Evolutionary conservation across 139 green algal genomes (phyloP).

Genomic region (Astrephomene gubernaculifera): DNA sequence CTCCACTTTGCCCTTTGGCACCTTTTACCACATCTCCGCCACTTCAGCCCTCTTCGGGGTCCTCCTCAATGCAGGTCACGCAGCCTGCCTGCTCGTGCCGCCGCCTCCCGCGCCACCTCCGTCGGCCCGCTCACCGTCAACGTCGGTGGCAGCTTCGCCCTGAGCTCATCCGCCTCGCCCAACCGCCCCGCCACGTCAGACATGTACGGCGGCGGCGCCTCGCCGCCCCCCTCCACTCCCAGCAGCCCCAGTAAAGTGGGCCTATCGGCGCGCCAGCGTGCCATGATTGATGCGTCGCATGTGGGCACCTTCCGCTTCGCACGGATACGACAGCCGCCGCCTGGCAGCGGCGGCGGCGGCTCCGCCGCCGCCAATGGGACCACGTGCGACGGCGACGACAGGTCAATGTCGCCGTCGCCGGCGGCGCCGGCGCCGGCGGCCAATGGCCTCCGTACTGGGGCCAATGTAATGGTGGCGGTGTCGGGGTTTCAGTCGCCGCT

Average conservation of each 20-base stretch:
- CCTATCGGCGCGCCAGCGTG: constrained; percentile 24
- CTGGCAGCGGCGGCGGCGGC: background rate
- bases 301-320: constrained; percentile 33
- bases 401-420: background rate
- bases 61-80: background rate
- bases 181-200: constrained; percentile 6
- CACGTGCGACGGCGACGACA: background rate
- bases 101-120: constrained; percentile 6
- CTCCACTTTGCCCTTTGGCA: background rate
- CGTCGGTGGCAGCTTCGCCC: background rate
- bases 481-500: background rate
- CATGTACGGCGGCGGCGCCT: background rate
- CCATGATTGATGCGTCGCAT: background rate
- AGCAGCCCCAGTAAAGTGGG: constrained; percentile 15
- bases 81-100: background rate
- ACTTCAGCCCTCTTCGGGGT: too few species aligned
- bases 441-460: background rate
- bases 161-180: background rate
- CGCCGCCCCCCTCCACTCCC: background rate
- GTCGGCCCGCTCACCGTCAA: background rate
- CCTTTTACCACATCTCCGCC: background rate
- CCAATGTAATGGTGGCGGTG: background rate
- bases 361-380: too few species aligned
- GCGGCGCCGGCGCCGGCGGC: background rate
- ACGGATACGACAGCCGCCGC: background rate